These are phyloP conservation scores for Conringia planisiliqua DNA, from an alignment of 345 rosid species.

Conservation along the genomic window DNA sequence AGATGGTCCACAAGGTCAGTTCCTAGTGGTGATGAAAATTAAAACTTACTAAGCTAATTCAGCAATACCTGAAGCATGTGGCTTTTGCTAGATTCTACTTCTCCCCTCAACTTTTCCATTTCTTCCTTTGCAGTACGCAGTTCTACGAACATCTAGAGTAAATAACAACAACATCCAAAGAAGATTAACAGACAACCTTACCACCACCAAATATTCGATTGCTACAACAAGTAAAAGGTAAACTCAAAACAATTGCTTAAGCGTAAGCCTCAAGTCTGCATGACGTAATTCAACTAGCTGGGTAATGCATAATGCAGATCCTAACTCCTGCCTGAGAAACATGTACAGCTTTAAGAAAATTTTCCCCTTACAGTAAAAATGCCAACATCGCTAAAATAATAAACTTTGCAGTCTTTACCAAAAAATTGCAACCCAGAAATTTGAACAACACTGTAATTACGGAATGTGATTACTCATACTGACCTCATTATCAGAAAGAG, in stretches of 20 bases:
- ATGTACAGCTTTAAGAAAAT: background rate
- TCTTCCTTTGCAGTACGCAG: conserved; percentile 62
- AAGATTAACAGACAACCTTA: conserved; percentile 13
- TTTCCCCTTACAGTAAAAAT: background rate
- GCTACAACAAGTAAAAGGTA: conserved; percentile 7
- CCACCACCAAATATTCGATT: background rate
- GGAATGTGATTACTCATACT: background rate
- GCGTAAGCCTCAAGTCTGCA: conserved; percentile 6
- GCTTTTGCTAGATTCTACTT: conserved; percentile 69
- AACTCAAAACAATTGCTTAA: background rate
- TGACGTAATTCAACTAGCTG: conserved; percentile 12
- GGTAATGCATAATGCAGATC: conserved; percentile 5
- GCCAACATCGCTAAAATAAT: background rate
- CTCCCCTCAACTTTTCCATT: conserved; percentile 65
- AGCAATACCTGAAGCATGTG: conserved; percentile 89
- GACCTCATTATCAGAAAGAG: conserved; percentile 67
- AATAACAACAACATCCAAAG: conserved; percentile 18
- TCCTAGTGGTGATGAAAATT: background rate
- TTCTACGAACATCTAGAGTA: conserved; percentile 47
- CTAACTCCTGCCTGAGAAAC: background rate
- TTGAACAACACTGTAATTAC: background rate
- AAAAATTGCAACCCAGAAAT: conserved; percentile 6
- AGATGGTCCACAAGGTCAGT: conserved; percentile 20
- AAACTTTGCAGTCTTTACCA: conserved; percentile 3
- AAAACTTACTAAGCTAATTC: background rate